Evolutionary conservation across 352 stramenopile genomes (phyloP).

Genomic region (Phytophthora podocarpi): DNA sequence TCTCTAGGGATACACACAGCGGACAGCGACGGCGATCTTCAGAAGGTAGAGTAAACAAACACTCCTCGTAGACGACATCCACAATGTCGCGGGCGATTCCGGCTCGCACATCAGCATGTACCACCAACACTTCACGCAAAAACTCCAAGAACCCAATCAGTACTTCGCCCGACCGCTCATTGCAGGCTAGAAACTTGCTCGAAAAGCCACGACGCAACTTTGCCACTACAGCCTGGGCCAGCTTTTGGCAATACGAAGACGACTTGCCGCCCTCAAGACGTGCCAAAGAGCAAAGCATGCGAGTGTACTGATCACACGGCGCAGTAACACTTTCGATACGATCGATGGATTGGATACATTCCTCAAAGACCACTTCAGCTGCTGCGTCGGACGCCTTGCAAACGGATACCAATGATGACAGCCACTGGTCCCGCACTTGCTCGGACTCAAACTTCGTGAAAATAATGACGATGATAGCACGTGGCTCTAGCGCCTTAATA

Average conservation of each 20-base stretch:
- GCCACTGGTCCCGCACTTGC: constrained; percentile 85
- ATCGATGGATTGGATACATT: constrained; percentile 65
- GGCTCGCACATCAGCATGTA: constrained; percentile 54
- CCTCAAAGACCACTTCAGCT: constrained; percentile 64
- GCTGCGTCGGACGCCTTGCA: constrained; percentile 54
- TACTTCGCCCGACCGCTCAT: constrained; percentile 70
- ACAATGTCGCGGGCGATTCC: constrained; percentile 70
- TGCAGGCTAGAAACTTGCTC: constrained; percentile 79
- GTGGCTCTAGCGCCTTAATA: constrained; percentile 51
- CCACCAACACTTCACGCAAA: constrained; percentile 68
- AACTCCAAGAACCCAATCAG: constrained; percentile 81
- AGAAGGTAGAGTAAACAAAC: constrained; percentile 81
- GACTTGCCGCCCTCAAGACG: constrained; percentile 55
- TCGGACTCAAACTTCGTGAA: constrained; percentile 71
- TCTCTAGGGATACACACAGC: constrained; percentile 80
- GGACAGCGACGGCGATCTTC: constrained; percentile 66
- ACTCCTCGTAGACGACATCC: constrained; percentile 85
- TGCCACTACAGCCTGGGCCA: constrained; percentile 55
- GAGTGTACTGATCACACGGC: constrained; percentile 74
- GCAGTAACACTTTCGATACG: constrained; percentile 67
- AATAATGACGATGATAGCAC: constrained; percentile 55
- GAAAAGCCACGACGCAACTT: constrained; percentile 79
- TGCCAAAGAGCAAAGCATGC: constrained; percentile 73
- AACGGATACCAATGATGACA: constrained; percentile 79
- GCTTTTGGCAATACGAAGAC: constrained; percentile 50